Base-by-base conservation (phyloP, 2,329 filamentous ascomycete genomes). In the Trichoderma oligosporum region DNA sequence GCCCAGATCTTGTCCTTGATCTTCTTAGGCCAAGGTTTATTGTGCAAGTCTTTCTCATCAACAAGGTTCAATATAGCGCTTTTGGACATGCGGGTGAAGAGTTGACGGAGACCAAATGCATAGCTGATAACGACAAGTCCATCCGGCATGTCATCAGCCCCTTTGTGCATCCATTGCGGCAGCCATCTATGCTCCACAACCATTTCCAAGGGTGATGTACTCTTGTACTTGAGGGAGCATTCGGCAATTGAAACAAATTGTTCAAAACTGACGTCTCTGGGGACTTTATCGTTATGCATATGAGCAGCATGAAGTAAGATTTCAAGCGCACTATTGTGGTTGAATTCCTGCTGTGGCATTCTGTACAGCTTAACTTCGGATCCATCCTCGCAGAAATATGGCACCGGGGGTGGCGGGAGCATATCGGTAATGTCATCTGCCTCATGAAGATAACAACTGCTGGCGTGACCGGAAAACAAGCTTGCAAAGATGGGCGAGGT, bases 231-330 rank as follows among this genome's bases (percentile, higher is more conserved):
- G 61, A 80, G 67, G 47, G 73, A 81, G 16, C 74, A 76, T 57
- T 80, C 76, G 0, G 80, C 78, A 51, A 82, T 74, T 22, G 78
- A 77, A 8, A 81, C 76, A 58, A 82, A 80, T 45, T 75, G 72
- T 20, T 74, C 70, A 57, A 81, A 82, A 1, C 66, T 67, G 5
- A 82, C 71, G 6, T 76, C 72, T 6, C 73, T 70, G 0, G 79
- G 79, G 4, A 82, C 67, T 53, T 71, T 68, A 6, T 76, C 70
- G 44, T 73, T 74, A 56, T 79, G 78, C 70, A 77, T 73, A 61
- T 82, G 79, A 0, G 78, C 79, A 2, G 79, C 80, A 56, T 81
- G 74, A 2, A 82, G 67, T 1, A 82, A 61, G 1, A 76, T 76
- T 58, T 77, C 74, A 9, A 82, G 64, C 0, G 75, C 70, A 2